phyloP scores from a whole-genome alignment of 805 yeast genomes.

The Monosporozyma aquatica region DNA sequence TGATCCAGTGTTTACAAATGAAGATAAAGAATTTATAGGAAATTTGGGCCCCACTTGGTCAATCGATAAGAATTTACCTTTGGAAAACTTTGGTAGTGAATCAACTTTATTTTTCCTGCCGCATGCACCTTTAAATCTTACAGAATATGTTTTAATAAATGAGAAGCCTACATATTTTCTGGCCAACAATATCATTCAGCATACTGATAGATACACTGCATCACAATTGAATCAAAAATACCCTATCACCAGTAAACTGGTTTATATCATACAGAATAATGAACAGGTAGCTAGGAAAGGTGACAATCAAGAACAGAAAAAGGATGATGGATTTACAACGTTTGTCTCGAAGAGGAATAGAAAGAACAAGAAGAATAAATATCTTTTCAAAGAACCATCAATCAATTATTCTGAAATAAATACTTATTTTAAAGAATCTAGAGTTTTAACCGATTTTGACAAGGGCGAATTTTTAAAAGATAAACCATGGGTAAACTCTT shows the following conservation, averaged over 20 bases:
- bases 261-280: constrained; percentile 3
- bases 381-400: constrained; percentile 9
- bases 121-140: constrained; percentile 58
- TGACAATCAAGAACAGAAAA: constrained; percentile 5
- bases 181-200: constrained; percentile 45
- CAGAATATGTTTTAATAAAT: constrained; percentile 33
- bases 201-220: constrained; percentile 45
- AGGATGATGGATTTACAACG: constrained; percentile 17
- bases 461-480: constrained; percentile 16
- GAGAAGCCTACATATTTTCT: constrained; percentile 35
- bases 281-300: constrained; percentile 10
- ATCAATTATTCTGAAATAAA: constrained; percentile 17
- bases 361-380: constrained; percentile 10
- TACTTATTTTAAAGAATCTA: constrained; percentile 16
- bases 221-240: constrained; percentile 36
- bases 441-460: constrained; percentile 18
- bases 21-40: constrained; percentile 35
- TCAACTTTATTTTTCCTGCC: constrained; percentile 53
- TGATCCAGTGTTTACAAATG: constrained; percentile 53
- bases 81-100: constrained; percentile 15
- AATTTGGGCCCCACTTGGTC: constrained; percentile 22
- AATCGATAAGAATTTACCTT: constrained; percentile 16
- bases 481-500: constrained; percentile 41
- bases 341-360: constrained; percentile 18
- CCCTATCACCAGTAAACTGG: constrained; percentile 36